Evolutionary conservation across 2,329 filamentous ascomycete species (phyloP).

Genomic region (Chrysoporthe deuterocubensis): DNA sequence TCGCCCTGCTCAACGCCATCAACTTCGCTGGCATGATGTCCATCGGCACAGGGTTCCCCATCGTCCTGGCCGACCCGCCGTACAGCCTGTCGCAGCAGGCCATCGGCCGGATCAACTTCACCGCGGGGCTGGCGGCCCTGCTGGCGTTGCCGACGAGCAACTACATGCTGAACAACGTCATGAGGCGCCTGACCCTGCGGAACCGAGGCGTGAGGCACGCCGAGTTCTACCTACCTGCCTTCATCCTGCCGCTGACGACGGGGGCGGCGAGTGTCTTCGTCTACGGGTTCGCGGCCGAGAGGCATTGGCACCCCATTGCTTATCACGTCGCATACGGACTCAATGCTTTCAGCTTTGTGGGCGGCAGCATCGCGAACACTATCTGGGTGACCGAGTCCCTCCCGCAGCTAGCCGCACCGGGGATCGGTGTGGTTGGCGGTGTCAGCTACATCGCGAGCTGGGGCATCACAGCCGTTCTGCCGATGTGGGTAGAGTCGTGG

Average conservation of each 20-base stretch:
- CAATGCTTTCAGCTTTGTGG: conserved; percentile 32
- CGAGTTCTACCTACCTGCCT: conserved; percentile 35
- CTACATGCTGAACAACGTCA: conserved; percentile 30
- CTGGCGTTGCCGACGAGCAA: conserved; percentile 29
- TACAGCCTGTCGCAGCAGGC: conserved; percentile 26
- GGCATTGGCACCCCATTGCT: conserved; percentile 18
- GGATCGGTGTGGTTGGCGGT: conserved; percentile 31
- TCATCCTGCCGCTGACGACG: conserved; percentile 32
- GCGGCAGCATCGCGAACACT: conserved; percentile 32
- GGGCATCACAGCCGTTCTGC: conserved; percentile 28
- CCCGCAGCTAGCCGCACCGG: conserved; percentile 35
- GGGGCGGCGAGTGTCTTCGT: conserved; percentile 31
- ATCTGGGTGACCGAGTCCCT: conserved; percentile 36
- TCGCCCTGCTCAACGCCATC: conserved; percentile 34
- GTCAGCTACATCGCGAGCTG: conserved; percentile 30
- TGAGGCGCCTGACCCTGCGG: conserved; percentile 32
- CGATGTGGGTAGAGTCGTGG: conserved; percentile 25
- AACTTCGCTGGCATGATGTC: conserved; percentile 34
- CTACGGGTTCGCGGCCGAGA: conserved; percentile 29
- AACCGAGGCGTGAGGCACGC: conserved; percentile 35
- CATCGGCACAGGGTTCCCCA: conserved; percentile 31
- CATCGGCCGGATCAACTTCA: conserved; percentile 27
- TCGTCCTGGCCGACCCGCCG: conserved; percentile 29
- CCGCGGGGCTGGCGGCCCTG: conserved; percentile 29
- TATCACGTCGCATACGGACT: conserved; percentile 31